These are phyloP conservation scores for Naganishia antarctica DNA, from an alignment of 768 basidiomycete species.

Conservation along the genomic window DNA sequence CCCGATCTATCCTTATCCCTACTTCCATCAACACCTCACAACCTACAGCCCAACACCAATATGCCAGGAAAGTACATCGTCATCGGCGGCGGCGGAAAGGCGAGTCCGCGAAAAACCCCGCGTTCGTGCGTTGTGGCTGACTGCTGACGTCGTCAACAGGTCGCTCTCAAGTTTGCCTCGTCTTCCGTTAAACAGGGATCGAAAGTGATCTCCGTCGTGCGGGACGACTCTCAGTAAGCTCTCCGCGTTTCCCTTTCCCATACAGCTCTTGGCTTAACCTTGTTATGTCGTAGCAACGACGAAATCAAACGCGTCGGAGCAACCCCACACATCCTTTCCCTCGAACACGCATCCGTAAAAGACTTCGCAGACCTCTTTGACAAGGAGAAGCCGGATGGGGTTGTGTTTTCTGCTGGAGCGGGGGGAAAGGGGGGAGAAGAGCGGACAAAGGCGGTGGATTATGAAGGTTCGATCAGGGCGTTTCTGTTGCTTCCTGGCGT, in stretches of 20 bases:
- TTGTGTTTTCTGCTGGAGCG: conserved; percentile 55
- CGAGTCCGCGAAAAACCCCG: too few relatives aligned
- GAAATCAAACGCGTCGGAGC: conserved; percentile 53
- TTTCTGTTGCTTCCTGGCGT: background rate
- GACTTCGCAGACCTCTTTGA: conserved; percentile 55
- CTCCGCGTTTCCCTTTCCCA: too few relatives aligned
- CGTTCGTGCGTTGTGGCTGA: too few relatives aligned
- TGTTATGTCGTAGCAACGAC: conserved; percentile 32
- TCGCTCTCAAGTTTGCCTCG: conserved; percentile 55
- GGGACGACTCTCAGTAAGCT: conserved; percentile 53
- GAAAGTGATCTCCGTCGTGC: conserved; percentile 59
- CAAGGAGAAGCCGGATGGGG: conserved; percentile 40
- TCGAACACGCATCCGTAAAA: conserved; percentile 55
- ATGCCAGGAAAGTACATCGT: conserved; percentile 35
- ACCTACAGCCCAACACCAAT: background rate
- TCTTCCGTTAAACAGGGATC: conserved; percentile 53
- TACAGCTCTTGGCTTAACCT: too few relatives aligned
- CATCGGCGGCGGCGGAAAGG: conserved; percentile 46
- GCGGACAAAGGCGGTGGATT: conserved; percentile 57
- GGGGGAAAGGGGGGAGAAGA: conserved; percentile 58
- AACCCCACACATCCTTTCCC: conserved; percentile 57
- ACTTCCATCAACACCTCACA: too few relatives aligned
- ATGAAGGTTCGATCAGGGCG: conserved; percentile 47
- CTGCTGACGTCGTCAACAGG: conserved; percentile 41
- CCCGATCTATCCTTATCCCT: background rate